Evolutionary conservation across 2,329 filamentous ascomycete genomes (phyloP).

Genomic region (Phialocephala sp.): DNA sequence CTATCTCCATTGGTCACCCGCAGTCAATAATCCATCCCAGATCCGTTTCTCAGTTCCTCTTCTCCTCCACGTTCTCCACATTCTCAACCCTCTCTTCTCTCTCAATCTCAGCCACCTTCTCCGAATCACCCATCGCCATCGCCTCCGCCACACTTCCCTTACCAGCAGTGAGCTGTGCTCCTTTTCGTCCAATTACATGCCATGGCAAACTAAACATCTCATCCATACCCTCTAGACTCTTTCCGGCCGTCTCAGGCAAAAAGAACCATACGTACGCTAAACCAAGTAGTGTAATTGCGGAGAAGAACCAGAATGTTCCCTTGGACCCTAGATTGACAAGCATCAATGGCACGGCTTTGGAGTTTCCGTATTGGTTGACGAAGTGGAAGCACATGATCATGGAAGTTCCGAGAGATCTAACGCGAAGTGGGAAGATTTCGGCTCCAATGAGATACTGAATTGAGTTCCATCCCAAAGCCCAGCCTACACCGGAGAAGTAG

Average conservation of each 20-base stretch:
- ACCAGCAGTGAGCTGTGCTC: conserved; percentile 54
- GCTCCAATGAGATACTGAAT: conserved; percentile 82
- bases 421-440: conserved; percentile 77
- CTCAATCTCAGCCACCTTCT: conserved; percentile 43
- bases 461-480: conserved; percentile 75
- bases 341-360: conserved; percentile 77
- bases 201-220: conserved; percentile 74
- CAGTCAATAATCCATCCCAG: neutral
- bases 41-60: conserved; percentile 39
- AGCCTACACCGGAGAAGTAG: conserved; percentile 71
- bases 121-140: conserved; percentile 47
- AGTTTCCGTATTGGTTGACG: conserved; percentile 79
- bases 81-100: conserved; percentile 30
- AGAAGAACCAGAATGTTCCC: conserved; percentile 81
- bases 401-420: conserved; percentile 73
- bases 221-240: conserved; percentile 73
- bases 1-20: neutral
- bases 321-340: conserved; percentile 60
- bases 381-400: conserved; percentile 82
- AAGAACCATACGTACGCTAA: conserved; percentile 74
- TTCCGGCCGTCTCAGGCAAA: conserved; percentile 74
- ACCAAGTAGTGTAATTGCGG: conserved; percentile 69
- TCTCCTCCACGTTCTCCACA: conserved; percentile 8
- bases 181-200: conserved; percentile 69
- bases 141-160: conserved; percentile 42